phyloP scores from a whole-genome alignment of 192 early-diverging fungal species.

The Rhizophlyctis rosea region DNA sequence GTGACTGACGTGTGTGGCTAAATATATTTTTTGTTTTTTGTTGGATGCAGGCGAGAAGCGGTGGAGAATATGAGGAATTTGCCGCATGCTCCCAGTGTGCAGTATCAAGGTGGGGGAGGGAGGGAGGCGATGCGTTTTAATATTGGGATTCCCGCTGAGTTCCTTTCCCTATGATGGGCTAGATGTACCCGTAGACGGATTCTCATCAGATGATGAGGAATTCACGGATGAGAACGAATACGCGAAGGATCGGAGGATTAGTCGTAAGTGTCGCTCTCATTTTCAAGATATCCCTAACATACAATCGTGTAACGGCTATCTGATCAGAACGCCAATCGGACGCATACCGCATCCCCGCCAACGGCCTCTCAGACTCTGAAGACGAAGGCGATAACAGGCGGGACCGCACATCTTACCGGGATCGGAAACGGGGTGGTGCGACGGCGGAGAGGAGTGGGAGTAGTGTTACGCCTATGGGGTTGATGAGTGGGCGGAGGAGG shows the following conservation, averaged over 20 bases:
- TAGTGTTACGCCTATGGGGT: no score
- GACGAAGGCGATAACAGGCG: constrained; percentile 51
- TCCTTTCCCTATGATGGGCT: background rate
- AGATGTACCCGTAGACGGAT: constrained; percentile 72
- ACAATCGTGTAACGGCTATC: background rate
- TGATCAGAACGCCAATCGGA: constrained; percentile 60
- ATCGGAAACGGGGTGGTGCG: no score
- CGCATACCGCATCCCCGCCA: constrained; percentile 71
- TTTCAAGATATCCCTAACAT: background rate
- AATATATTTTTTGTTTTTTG: background rate
- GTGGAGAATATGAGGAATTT: constrained; percentile 87
- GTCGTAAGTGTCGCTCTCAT: constrained; percentile 48
- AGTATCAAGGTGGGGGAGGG: constrained; percentile 85
- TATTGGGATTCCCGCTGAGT: background rate
- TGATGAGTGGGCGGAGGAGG: no score
- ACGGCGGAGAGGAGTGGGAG: no score
- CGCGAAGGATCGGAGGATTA: constrained; percentile 52
- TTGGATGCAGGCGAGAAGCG: constrained; percentile 44
- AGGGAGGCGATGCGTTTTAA: no score
- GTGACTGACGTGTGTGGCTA: background rate
- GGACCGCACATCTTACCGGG: constrained; percentile 36
- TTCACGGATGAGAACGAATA: constrained; percentile 60
- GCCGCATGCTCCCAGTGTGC: constrained; percentile 89
- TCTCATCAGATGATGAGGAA: constrained; percentile 69
- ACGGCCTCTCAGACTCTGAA: constrained; percentile 75